These are phyloP conservation scores for Venustampulla echinocandica DNA, from an alignment of 495 filamentous ascomycete species.

Conservation along the genomic window DNA sequence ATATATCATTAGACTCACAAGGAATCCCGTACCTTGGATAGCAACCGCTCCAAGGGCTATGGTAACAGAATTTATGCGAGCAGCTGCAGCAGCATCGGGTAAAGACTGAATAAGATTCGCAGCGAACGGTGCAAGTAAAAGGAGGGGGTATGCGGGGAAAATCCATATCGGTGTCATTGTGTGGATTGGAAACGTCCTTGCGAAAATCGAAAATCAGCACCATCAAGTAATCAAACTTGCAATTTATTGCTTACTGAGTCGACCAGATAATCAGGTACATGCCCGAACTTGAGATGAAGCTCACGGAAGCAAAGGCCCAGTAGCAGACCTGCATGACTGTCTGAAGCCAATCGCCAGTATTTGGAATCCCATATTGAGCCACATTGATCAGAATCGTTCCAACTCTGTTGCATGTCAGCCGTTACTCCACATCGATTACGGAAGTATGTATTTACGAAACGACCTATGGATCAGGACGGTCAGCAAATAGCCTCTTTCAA, in stretches of 20 bases:
- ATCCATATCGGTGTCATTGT: slow-evolving; percentile 92
- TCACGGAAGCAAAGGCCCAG: slow-evolving; percentile 63
- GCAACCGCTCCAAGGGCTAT: slow-evolving; percentile 65
- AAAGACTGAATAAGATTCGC: slow-evolving; percentile 50
- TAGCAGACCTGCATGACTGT: slow-evolving; percentile 54
- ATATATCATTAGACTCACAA: slow-evolving; percentile 80
- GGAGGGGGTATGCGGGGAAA: slow-evolving; percentile 79
- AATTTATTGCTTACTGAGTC: slow-evolving; percentile 33
- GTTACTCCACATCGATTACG: too few species aligned
- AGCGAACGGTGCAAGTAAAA: slow-evolving; percentile 71
- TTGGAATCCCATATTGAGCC: slow-evolving; percentile 64
- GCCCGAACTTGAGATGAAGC: slow-evolving; percentile 52
- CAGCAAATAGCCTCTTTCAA: slow-evolving; percentile 20
- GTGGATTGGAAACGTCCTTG: slow-evolving; percentile 63
- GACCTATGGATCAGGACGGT: slow-evolving; percentile 24
- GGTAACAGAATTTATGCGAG: slow-evolving; percentile 41
- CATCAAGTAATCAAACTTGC: slow-evolving; percentile 1
- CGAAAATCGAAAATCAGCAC: neutral
- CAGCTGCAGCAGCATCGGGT: slow-evolving; percentile 24
- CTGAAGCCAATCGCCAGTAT: slow-evolving; percentile 60
- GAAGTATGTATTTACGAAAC: slow-evolving; percentile 30
- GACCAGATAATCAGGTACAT: slow-evolving; percentile 69
- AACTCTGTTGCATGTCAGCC: slow-evolving; percentile 33
- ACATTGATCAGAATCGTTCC: slow-evolving; percentile 75
- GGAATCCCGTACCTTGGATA: slow-evolving; percentile 75